Conservation (phyloP, 805 yeast genomes). For the Wickerhamomyces kurtzmanii region DNA sequence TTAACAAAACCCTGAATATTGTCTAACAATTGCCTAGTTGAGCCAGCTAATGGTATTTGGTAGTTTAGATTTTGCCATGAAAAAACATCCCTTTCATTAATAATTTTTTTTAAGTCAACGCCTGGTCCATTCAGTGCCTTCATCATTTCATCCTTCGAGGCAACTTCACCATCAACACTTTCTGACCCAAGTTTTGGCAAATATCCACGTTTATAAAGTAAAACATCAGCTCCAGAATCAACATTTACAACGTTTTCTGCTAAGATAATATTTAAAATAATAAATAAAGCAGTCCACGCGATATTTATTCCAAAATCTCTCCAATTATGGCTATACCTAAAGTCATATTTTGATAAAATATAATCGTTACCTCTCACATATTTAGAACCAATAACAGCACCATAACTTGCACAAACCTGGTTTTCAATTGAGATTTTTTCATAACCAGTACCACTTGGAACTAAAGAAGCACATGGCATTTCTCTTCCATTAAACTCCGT, state of each 20-base stretch:
- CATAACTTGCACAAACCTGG: slow-evolving; percentile 42
- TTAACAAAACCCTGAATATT: slow-evolving; percentile 32
- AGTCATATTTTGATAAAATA: slow-evolving; percentile 25
- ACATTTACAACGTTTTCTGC: slow-evolving; percentile 26
- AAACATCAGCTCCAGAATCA: slow-evolving; percentile 28
- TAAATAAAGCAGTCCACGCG: slow-evolving; percentile 32
- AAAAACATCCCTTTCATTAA: slow-evolving; percentile 39
- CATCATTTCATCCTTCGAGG: slow-evolving; percentile 28
- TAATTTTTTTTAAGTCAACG: slow-evolving; percentile 20
- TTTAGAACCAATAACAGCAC: slow-evolving; percentile 33
- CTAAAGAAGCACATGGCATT: slow-evolving; percentile 36
- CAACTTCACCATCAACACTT: slow-evolving; percentile 24
- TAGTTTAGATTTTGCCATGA: slow-evolving; percentile 21
- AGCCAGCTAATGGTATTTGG: too few species aligned
- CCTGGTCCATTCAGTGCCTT: slow-evolving; percentile 21
- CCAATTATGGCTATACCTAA: slow-evolving; percentile 37
- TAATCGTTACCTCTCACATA: slow-evolving; percentile 45
- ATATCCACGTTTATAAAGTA: slow-evolving; percentile 34
- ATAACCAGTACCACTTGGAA: slow-evolving; percentile 52
- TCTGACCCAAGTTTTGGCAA: slow-evolving; percentile 23
- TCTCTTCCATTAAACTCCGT: slow-evolving; percentile 46
- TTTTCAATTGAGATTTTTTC: slow-evolving; percentile 25
- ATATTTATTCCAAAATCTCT: slow-evolving; percentile 46
- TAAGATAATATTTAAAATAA: slow-evolving; percentile 21
- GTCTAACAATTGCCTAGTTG: slow-evolving; percentile 43